A percentile compares a stretch with the other conserved stretches of the same genome.
phyloP scores from a whole-genome alignment of 139 green algal genomes.

The Medakamo hakoo region DNA sequence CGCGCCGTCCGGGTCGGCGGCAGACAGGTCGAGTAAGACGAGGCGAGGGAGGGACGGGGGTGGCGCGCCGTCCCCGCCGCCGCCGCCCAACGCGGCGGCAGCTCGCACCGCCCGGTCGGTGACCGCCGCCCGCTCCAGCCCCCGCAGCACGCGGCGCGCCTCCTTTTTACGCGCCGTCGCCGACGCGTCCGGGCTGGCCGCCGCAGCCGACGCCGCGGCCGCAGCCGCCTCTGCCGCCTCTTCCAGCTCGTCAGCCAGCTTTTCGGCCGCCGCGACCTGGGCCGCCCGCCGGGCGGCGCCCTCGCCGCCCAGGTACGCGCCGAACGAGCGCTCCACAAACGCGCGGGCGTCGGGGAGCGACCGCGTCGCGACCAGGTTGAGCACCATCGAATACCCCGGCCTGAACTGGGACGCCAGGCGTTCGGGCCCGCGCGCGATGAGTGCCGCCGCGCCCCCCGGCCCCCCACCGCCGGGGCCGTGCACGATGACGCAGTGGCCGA shows the following conservation, averaged over 20 bases:
- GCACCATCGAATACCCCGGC: conserved; percentile 61
- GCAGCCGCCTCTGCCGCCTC: background rate
- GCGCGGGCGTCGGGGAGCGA: conserved; percentile 42
- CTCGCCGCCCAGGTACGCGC: conserved; percentile 6
- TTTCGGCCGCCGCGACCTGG: conserved; percentile 11
- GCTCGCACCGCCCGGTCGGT: conserved; percentile 1
- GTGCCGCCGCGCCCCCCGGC: background rate
- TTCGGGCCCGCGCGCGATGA: conserved; percentile 39
- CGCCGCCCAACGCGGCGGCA: conserved; percentile 1
- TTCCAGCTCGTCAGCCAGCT: conserved; percentile 1
- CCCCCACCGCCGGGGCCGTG: conserved; percentile 20
- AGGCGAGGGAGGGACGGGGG: background rate
- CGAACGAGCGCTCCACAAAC: conserved; percentile 56
- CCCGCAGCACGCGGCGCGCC: background rate
- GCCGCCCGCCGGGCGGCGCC: conserved; percentile 2
- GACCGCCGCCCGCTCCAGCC: background rate
- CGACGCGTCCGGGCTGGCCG: no score
- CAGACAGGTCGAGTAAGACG: background rate
- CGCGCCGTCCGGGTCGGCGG: background rate
- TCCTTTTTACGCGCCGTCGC: conserved; percentile 1
- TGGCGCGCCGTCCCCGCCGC: no score
- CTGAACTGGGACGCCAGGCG: conserved; percentile 50
- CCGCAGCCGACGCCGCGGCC: background rate
- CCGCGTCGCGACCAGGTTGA: conserved; percentile 69
- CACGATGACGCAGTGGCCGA: conserved; percentile 57